phyloP scores from a whole-genome alignment of 2,329 filamentous ascomycete species.

The Cercospora janseana region DNA sequence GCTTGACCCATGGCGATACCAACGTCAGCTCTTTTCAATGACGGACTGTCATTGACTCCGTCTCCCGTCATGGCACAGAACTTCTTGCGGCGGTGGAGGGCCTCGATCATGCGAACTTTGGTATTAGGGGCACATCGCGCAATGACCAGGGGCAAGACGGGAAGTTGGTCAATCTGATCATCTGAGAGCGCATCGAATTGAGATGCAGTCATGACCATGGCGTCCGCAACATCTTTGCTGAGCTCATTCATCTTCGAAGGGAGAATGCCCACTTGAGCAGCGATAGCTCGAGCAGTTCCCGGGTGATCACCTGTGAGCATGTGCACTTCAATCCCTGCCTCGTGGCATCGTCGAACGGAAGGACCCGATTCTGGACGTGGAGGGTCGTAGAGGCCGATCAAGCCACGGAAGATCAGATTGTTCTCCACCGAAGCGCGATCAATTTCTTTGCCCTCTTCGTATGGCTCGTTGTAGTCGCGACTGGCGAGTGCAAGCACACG shows the following conservation, averaged over 20 bases:
- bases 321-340: conserved; percentile 74
- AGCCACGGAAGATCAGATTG: conserved; percentile 70
- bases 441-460: conserved; percentile 50
- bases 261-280: conserved; percentile 76
- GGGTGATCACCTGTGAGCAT: conserved; percentile 85
- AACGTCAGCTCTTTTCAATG: conserved; percentile 75
- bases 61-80: conserved; percentile 89
- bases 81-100: conserved; percentile 70
- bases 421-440: conserved; percentile 64
- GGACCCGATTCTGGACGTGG: conserved; percentile 75
- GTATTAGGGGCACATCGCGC: conserved; percentile 82
- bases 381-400: conserved; percentile 83
- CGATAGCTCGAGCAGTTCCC: conserved; percentile 74
- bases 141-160: conserved; percentile 75
- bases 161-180: conserved; percentile 69
- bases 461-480: conserved; percentile 39
- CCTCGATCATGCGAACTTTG: conserved; percentile 88
- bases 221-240: conserved; percentile 61
- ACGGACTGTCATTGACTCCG: conserved; percentile 83
- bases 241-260: conserved; percentile 57
- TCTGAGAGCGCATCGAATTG: conserved; percentile 64
- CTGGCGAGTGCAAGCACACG: conserved; percentile 66
- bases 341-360: conserved; percentile 67
- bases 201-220: conserved; percentile 69
- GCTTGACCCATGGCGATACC: conserved; percentile 86